Conservation (phyloP, 257 asterid species). For the Solanum lycopersicoides region DNA sequence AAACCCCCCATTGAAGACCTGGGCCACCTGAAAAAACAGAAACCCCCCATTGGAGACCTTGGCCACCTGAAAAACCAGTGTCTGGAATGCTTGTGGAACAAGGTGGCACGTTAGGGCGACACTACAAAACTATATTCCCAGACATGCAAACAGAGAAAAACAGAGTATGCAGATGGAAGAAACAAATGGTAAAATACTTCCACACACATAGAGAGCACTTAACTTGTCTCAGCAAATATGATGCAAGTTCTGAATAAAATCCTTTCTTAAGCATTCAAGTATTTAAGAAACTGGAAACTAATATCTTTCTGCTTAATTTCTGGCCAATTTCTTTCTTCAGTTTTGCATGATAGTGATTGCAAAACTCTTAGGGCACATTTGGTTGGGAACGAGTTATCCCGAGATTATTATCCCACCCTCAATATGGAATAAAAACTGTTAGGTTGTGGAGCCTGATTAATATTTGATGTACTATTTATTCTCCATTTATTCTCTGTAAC, state of each 20-base stretch:
- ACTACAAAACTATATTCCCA: slow-evolving; percentile 3
- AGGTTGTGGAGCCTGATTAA: too few relatives aligned
- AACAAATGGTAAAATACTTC: background rate
- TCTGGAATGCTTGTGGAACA: slow-evolving; percentile 23
- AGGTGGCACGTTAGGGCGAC: slow-evolving; percentile 12
- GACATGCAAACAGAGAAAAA: background rate
- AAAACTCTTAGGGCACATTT: background rate
- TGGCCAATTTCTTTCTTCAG: background rate
- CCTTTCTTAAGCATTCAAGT: background rate
- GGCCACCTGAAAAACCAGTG: slow-evolving; percentile 8
- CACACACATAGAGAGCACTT: background rate
- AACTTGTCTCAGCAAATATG: background rate
- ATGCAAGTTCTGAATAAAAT: background rate
- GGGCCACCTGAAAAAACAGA: background rate
- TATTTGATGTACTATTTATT: too few relatives aligned
- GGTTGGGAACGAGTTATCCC: background rate
- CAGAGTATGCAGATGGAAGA: background rate
- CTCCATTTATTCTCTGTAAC: too few relatives aligned
- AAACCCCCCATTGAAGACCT: slow-evolving; percentile 10
- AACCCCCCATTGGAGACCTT: too few relatives aligned
- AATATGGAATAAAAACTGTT: too few relatives aligned
- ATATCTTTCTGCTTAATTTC: background rate
- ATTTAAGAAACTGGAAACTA: background rate
- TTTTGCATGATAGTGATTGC: background rate
- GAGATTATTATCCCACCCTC: background rate